These are phyloP conservation scores for Urochloa ruziziensis DNA, from an alignment of 176 grass and related monocot genomes.

Conservation along the genomic window DNA sequence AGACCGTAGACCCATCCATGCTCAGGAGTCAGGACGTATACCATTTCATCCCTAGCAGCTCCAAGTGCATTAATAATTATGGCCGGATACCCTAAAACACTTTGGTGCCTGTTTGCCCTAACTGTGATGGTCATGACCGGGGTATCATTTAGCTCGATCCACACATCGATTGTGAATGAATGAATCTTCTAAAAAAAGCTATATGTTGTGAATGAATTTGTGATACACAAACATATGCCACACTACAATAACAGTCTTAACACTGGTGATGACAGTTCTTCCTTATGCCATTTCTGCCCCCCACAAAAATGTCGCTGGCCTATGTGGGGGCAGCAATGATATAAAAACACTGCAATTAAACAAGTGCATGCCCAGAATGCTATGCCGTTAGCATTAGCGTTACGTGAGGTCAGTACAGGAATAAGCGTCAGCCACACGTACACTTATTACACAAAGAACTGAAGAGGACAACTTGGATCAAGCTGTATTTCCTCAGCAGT, in stretches of 20 bases:
- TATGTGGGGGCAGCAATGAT: background rate
- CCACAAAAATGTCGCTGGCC: background rate
- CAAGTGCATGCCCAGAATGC: slow-evolving; percentile 23
- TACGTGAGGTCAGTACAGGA: background rate
- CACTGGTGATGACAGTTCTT: background rate
- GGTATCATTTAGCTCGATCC: slow-evolving; percentile 10
- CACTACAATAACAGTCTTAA: slow-evolving; percentile 6
- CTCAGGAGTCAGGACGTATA: slow-evolving; percentile 10
- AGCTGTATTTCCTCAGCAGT: background rate
- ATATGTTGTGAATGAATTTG: background rate
- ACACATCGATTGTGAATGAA: background rate
- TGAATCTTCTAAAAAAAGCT: too few relatives aligned
- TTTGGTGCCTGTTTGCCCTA: background rate
- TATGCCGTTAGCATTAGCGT: slow-evolving; percentile 31
- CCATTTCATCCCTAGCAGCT: background rate
- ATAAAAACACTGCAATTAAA: slow-evolving; percentile 3
- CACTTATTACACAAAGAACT: background rate
- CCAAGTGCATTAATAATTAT: background rate
- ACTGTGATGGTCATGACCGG: slow-evolving; percentile 1
- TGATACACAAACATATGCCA: background rate
- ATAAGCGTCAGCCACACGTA: slow-evolving; percentile 3
- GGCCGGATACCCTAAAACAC: background rate
- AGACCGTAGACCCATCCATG: background rate
- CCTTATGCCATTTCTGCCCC: background rate
- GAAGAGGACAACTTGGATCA: background rate